Base-by-base conservation (phyloP, 768 basidiomycete genomes). In the Udeniomyces megalosporus region DNA sequence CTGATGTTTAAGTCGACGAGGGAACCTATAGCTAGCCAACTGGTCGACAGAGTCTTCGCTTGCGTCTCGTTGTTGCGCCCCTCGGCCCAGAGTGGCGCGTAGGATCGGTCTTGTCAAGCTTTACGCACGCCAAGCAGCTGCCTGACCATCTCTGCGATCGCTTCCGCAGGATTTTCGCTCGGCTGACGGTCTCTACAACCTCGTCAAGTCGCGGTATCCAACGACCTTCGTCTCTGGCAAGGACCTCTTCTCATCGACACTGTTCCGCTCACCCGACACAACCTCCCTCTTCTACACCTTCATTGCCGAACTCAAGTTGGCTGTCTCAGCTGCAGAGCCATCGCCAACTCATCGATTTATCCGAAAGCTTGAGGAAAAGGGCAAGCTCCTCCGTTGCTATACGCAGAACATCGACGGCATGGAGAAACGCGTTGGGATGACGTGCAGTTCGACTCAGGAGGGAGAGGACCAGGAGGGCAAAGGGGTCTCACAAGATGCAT, bases 391-490 rank as follows among this genome's bases (percentile, higher is more conserved):
- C 28, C 81, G 95, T 62, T 86, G 84, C 14, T 99, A 96, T 73
- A 96, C 95, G 0, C 95, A 99, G 75, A 99, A 99, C 71, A 92
- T 99, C 49, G 95, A 99, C 74, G 93, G 90, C 12, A 75, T 99
- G 14, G 95, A 99, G 70, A 84, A 83, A 68, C 78, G 78, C 58
- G 81, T 81, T 0, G 92, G 92, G 1, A 77, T 99, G 7, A 74
- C 81, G 42, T 80, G 86, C 48, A 82, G 79, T 64, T 80, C 83
- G 2, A 49, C 79, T 77, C 8, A n/a, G 11, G 45, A 26, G 14
- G 28, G 1, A 8, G 46, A 54, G 52, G n/a, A 6, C 0, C n/a
- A 46, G 29, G 53, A 22, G 20, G 52, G 26, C n/a, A 22, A 45
- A 34, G n/a, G n/a, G n/a, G n/a, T n/a, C n/a, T n/a, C n/a, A n/a